A percentile compares a stretch with the other conserved stretches of the same genome.
Conservation (phyloP, 73 alveolate species). For the Paramecium pentaurelia region DNA sequence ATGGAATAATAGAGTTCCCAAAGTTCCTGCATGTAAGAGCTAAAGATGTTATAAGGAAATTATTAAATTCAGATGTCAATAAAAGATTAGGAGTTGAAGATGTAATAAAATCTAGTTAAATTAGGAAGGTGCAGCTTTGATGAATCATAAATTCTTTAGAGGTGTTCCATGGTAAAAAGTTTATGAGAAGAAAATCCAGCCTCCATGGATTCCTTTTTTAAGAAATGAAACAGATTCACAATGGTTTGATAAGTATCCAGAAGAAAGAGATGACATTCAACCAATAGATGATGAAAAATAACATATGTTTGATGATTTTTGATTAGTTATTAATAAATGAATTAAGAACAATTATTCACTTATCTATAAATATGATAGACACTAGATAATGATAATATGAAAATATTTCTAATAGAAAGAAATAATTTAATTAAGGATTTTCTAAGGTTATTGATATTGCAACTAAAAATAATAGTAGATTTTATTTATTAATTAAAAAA, state of each 20-base stretch:
- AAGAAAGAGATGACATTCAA: slow-evolving; percentile 25
- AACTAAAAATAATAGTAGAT: too few relatives aligned
- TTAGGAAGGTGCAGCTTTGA: slow-evolving; percentile 49
- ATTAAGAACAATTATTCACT: neutral
- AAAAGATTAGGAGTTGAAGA: slow-evolving; percentile 54
- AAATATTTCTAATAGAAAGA: too few relatives aligned
- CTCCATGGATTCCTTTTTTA: slow-evolving; percentile 62
- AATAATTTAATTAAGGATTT: too few relatives aligned
- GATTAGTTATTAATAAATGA: slow-evolving; percentile 2
- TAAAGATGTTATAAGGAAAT: slow-evolving; percentile 52
- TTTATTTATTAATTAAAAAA: too few relatives aligned
- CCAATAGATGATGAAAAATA: slow-evolving; percentile 29
- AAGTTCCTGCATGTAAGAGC: slow-evolving; percentile 49
- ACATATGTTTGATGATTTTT: slow-evolving; percentile 30
- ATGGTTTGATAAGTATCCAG: slow-evolving; percentile 58
- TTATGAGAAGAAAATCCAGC: slow-evolving; percentile 14
- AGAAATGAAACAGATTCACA: slow-evolving; percentile 40
- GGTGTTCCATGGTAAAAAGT: slow-evolving; percentile 58
- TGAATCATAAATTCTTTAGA: slow-evolving; percentile 49
- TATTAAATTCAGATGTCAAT: slow-evolving; percentile 40
- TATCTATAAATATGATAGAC: neutral
- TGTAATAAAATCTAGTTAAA: neutral
- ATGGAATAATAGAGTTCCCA: slow-evolving; percentile 62
- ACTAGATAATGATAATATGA: too few relatives aligned
- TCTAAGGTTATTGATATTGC: too few relatives aligned